phyloP scores from a whole-genome alignment of 2,329 filamentous ascomycete species.

The Hymenoscyphus infarciens region DNA sequence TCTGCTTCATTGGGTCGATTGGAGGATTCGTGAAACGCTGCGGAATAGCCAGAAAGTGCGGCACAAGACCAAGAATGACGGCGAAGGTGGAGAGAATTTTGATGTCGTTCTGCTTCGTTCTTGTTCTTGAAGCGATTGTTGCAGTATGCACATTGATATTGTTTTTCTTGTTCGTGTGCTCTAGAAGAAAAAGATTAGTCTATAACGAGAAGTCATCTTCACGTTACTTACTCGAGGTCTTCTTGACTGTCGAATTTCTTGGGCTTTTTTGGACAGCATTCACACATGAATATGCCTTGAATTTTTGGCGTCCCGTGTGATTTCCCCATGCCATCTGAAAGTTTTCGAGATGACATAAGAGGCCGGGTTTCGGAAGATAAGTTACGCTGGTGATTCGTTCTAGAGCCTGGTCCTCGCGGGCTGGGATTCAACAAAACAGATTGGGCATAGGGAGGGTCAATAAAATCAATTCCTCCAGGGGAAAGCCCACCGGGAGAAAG shows the following conservation, averaged over 20 bases:
- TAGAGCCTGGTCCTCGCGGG: slow-evolving; percentile 36
- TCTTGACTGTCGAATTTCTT: slow-evolving; percentile 88
- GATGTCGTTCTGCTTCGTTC: slow-evolving; percentile 93
- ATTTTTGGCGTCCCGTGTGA: slow-evolving; percentile 49
- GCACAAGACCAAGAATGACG: slow-evolving; percentile 97
- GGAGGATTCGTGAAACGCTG: slow-evolving; percentile 82
- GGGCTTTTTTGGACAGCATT: slow-evolving; percentile 95
- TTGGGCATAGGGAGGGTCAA: slow-evolving; percentile 52
- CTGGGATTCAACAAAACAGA: slow-evolving; percentile 41
- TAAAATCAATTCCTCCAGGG: slow-evolving; percentile 36
- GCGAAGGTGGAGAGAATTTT: slow-evolving; percentile 89
- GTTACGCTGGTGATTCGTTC: slow-evolving; percentile 35
- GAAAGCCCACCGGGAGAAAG: slow-evolving; percentile 59
- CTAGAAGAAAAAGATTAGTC: slow-evolving; percentile 46
- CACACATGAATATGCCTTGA: slow-evolving; percentile 68
- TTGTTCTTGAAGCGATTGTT: slow-evolving; percentile 98
- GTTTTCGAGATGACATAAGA: slow-evolving; percentile 42
- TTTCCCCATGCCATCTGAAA: slow-evolving; percentile 42
- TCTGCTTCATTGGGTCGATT: slow-evolving; percentile 65
- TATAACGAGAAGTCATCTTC: not conserved
- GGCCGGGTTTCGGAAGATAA: slow-evolving; percentile 38
- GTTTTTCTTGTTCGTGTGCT: slow-evolving; percentile 88
- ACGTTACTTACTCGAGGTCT: slow-evolving; percentile 68
- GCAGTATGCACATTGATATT: slow-evolving; percentile 90
- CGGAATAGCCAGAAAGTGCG: slow-evolving; percentile 70